Conservation (phyloP, 2,329 filamentous ascomycete genomes). For the Niveomyces coronatus region DNA sequence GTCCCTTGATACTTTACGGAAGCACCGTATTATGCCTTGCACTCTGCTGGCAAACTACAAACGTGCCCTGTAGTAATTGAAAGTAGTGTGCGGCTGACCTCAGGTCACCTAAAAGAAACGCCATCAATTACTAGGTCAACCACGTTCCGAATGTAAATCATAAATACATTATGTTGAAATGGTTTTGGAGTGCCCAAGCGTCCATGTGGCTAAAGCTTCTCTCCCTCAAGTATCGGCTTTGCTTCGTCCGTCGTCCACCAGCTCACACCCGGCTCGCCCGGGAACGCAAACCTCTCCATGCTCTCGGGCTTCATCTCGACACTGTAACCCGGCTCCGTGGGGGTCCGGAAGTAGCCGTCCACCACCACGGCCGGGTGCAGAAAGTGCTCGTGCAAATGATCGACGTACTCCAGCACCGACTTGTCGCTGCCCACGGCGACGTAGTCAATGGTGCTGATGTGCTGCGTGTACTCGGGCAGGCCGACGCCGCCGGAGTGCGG, state of each 20-base stretch:
- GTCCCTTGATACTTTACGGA: too few relatives aligned
- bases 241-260: conserved; percentile 83
- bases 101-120: too few relatives aligned
- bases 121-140: too few relatives aligned
- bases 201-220: conserved; percentile 39
- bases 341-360: conserved; percentile 82
- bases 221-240: conserved; percentile 58
- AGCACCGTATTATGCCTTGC: too few relatives aligned
- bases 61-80: too few relatives aligned
- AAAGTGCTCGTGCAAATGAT: conserved; percentile 91
- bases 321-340: conserved; percentile 72
- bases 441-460: conserved; percentile 87
- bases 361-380: conserved; percentile 69
- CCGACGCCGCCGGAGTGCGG: conserved; percentile 86
- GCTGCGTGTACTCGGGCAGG: conserved; percentile 87
- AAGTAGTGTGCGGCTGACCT: too few relatives aligned
- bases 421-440: conserved; percentile 74
- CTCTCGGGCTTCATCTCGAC: conserved; percentile 88
- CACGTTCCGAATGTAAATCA: too few relatives aligned
- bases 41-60: too few relatives aligned
- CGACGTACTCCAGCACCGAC: conserved; percentile 81
- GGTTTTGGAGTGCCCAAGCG: too few relatives aligned
- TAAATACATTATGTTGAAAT: too few relatives aligned
- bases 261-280: conserved; percentile 65
- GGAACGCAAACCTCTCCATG: conserved; percentile 71